Percentiles rank a stretch among this genome's conserved stretches.
These are phyloP conservation scores for Vittaforma corneae DNA, from an alignment of 371 early-diverging fungal genomes.

Conservation along the genomic window DNA sequence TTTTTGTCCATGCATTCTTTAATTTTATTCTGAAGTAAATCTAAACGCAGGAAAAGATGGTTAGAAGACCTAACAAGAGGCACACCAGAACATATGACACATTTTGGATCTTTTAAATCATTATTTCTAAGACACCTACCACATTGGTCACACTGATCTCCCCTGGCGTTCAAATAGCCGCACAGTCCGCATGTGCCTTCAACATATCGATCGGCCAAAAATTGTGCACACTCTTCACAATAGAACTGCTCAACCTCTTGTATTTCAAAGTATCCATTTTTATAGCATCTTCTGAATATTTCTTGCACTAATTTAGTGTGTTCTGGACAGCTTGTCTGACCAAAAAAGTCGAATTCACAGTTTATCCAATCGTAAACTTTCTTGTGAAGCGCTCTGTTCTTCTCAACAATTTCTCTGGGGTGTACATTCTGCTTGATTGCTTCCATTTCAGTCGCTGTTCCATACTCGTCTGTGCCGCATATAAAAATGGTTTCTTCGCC, in stretches of 20 bases:
- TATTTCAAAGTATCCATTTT: conserved; percentile 67
- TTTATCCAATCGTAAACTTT: conserved; percentile 87
- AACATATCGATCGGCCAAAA: conserved; percentile 95
- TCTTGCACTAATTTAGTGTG: conserved; percentile 84
- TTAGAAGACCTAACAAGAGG: conserved; percentile 64
- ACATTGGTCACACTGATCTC: conserved; percentile 98
- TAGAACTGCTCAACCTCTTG: conserved; percentile 74
- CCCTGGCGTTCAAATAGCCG: conserved; percentile 69
- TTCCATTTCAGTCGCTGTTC: conserved; percentile 97
- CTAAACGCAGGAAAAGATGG: conserved; percentile 82
- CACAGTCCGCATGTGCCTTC: conserved; percentile 86
- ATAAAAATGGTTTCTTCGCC: conserved; percentile 80
- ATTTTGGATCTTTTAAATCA: conserved; percentile 76
- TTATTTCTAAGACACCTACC: conserved; percentile 75
- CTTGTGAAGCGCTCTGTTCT: conserved; percentile 76
- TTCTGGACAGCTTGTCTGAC: conserved; percentile 75
- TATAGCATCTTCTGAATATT: conserved; percentile 70
- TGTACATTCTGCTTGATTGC: conserved; percentile 62
- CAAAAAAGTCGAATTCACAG: conserved; percentile 86
- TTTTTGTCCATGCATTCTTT: conserved; percentile 67
- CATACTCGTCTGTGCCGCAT: conserved; percentile 99
- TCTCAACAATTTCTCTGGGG: conserved; percentile 84
- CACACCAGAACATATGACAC: conserved; percentile 72
- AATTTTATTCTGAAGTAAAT: conserved; percentile 65
- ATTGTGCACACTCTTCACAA: conserved; percentile 79